Percentiles rank a stretch among this genome's conserved stretches.
phyloP scores from a whole-genome alignment of 805 yeast genomes.

The Torulaspora microellipsoides region DNA sequence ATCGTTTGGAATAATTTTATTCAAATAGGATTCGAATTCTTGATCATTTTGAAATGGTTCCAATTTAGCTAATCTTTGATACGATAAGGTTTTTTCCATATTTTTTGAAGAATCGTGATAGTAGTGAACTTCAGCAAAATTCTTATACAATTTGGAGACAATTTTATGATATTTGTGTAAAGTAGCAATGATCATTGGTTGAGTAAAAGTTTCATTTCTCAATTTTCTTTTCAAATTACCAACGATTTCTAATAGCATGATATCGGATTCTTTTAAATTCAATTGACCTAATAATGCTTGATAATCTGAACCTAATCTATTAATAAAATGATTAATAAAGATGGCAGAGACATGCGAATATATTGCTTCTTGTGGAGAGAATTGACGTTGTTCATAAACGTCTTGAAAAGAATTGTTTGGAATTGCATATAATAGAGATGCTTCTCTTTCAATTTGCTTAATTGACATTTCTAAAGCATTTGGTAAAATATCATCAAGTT shows the following conservation, averaged over 20 bases:
- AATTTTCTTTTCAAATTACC: slow-evolving; percentile 79
- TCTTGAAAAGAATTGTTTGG: slow-evolving; percentile 81
- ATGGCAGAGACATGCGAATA: slow-evolving; percentile 92
- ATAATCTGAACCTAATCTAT: slow-evolving; percentile 90
- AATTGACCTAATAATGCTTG: slow-evolving; percentile 61
- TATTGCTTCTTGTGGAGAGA: slow-evolving; percentile 90
- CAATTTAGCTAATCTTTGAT: slow-evolving; percentile 77
- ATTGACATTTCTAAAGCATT: slow-evolving; percentile 58
- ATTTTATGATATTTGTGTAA: slow-evolving; percentile 66
- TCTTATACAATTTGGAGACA: slow-evolving; percentile 78
- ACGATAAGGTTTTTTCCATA: slow-evolving; percentile 74
- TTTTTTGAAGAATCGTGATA: slow-evolving; percentile 42
- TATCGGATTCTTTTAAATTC: slow-evolving; percentile 54
- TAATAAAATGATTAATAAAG: slow-evolving; percentile 90
- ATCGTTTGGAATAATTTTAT: slow-evolving; percentile 66
- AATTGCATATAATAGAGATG: slow-evolving; percentile 83
- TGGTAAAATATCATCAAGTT: slow-evolving; percentile 35
- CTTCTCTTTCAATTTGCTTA: slow-evolving; percentile 88
- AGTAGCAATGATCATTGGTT: slow-evolving; percentile 72
- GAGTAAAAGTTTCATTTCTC: slow-evolving; percentile 90
- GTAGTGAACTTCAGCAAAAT: slow-evolving; percentile 88
- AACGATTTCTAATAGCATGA: slow-evolving; percentile 66
- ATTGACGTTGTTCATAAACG: slow-evolving; percentile 64
- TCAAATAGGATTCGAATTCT: slow-evolving; percentile 66
- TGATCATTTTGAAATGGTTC: slow-evolving; percentile 68